A percentile compares a stretch with the other conserved stretches of the same genome.
These are phyloP conservation scores for Groenewaldozyma auringiensis DNA, from an alignment of 1,139 yeast genomes.

Conservation along the genomic window DNA sequence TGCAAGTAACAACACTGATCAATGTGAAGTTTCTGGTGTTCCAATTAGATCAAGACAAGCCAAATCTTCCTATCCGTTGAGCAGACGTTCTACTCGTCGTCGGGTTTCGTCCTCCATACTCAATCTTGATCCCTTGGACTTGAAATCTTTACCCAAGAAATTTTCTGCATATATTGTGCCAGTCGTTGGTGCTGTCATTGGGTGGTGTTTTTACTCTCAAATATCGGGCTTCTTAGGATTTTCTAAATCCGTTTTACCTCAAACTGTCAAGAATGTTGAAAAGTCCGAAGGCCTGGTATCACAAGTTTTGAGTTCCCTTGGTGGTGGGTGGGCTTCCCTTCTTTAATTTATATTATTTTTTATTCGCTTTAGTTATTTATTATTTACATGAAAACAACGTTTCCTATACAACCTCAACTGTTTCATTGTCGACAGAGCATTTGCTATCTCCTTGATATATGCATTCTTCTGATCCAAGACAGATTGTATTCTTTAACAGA, in stretches of 20 bases:
- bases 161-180: slow-evolving; percentile 16
- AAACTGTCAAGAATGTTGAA: not conserved
- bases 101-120: slow-evolving; percentile 20
- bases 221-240: slow-evolving; percentile 6
- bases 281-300: slow-evolving; percentile 8
- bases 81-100: slow-evolving; percentile 6
- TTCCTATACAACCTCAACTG: slow-evolving; percentile 9
- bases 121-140: slow-evolving; percentile 23
- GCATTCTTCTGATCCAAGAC: slow-evolving; percentile 30
- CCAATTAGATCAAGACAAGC: slow-evolving; percentile 7
- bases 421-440: slow-evolving; percentile 28
- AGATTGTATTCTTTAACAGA: slow-evolving; percentile 22
- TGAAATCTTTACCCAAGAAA: slow-evolving; percentile 11
- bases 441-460: slow-evolving; percentile 27
- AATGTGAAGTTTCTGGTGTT: not conserved
- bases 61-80: slow-evolving; percentile 3
- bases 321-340: slow-evolving; percentile 19
- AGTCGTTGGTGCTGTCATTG: slow-evolving; percentile 17
- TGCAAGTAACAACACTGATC: slow-evolving; percentile 15
- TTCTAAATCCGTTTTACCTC: not conserved
- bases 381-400: not conserved
- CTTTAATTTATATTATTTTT: slow-evolving; percentile 8
- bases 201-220: slow-evolving; percentile 14
- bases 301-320: slow-evolving; percentile 15
- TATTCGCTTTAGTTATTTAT: not conserved